Conservation (phyloP, 176 grass and related monocot species). For the Eragrostis nindensis region DNA sequence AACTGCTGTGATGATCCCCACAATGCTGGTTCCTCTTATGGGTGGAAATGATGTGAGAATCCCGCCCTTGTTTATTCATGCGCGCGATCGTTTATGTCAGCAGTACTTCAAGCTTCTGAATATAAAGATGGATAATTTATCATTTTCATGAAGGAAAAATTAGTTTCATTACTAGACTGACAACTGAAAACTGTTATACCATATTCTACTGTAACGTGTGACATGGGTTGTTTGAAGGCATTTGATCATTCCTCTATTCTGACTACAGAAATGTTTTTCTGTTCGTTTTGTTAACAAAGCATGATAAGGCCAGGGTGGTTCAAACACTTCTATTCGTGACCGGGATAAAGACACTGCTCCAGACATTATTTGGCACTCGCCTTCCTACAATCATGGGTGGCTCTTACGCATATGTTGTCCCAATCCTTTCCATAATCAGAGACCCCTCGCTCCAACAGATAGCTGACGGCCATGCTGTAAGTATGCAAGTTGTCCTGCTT, state of each 20-base stretch:
- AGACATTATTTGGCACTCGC: constrained; percentile 88
- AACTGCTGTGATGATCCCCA: constrained; percentile 90
- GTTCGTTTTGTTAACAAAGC: constrained; percentile 17
- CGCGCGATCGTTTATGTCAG: background rate
- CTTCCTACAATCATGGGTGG: constrained; percentile 90
- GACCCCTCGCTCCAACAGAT: constrained; percentile 66
- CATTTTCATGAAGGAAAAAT: background rate
- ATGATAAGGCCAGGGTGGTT: constrained; percentile 87
- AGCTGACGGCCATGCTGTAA: constrained; percentile 67
- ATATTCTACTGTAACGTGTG: background rate
- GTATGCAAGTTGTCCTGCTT: constrained; percentile 9
- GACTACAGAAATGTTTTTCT: background rate
- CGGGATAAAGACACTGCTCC: constrained; percentile 92
- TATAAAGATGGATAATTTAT: background rate
- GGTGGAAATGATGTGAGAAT: constrained; percentile 86
- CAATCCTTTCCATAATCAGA: constrained; percentile 80
- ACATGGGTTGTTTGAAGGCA: background rate
- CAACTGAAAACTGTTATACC: background rate
- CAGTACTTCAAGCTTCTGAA: background rate
- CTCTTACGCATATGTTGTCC: constrained; percentile 83
- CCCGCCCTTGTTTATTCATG: background rate
- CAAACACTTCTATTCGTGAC: constrained; percentile 93
- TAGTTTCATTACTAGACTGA: background rate
- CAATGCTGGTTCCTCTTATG: constrained; percentile 83
- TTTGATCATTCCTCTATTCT: background rate